Conservation (phyloP, 2,329 filamentous ascomycete genomes). For the Graphilbum sp. region DNA sequence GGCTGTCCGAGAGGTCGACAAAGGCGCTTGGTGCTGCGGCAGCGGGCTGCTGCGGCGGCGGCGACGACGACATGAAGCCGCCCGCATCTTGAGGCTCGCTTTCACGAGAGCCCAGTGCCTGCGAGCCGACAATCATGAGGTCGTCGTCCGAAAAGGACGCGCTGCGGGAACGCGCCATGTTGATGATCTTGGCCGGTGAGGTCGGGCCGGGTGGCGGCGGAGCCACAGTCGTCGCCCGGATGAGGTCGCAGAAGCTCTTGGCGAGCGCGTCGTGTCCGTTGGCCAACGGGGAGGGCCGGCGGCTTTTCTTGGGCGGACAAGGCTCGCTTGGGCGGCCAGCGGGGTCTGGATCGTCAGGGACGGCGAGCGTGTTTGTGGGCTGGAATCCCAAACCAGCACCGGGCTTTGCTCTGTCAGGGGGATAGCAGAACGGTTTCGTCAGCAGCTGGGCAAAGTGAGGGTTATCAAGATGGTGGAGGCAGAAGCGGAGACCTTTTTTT, state of each 20-base stretch:
- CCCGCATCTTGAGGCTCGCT: slow-evolving; percentile 1
- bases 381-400: slow-evolving; percentile 13
- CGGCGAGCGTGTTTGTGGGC: slow-evolving; percentile 12
- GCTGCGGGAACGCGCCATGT: slow-evolving; percentile 14
- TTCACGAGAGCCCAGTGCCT: slow-evolving; percentile 14
- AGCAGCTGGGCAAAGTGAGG: too few relatives aligned
- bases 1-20: slow-evolving; percentile 16
- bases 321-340: neutral
- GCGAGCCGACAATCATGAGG: slow-evolving; percentile 18
- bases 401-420: slow-evolving; percentile 11
- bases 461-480: too few relatives aligned
- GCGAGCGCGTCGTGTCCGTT: slow-evolving; percentile 7
- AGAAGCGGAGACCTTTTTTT: too few relatives aligned
- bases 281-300: neutral
- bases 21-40: too few relatives aligned
- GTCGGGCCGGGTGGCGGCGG: slow-evolving; percentile 3
- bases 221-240: slow-evolving; percentile 11
- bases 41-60: too few relatives aligned
- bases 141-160: slow-evolving; percentile 21
- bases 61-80: slow-evolving; percentile 12
- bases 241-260: slow-evolving; percentile 12
- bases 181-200: neutral
- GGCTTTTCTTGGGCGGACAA: neutral
- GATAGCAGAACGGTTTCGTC: too few relatives aligned
- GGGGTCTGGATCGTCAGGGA: neutral